A percentile compares a stretch with the other conserved stretches of the same genome.
Conservation (phyloP, 352 stramenopile genomes). For the Globisporangium mamillatum region DNA sequence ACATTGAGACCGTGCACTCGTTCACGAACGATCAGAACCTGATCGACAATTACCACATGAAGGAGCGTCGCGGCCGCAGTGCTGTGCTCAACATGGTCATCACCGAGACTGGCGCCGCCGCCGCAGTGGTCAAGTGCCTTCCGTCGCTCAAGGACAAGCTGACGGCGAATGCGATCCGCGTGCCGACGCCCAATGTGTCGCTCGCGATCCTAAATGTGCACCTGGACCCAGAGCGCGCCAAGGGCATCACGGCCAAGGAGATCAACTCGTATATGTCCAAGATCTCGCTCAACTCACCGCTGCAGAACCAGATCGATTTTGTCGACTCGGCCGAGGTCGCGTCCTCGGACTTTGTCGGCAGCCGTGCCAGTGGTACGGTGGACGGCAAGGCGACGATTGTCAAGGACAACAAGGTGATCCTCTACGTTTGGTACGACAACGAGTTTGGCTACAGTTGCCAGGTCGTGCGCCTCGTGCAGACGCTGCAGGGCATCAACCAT, state of each 20-base stretch:
- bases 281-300: constrained; percentile 75
- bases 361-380: constrained; percentile 66
- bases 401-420: constrained; percentile 77
- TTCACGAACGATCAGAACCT: constrained; percentile 91
- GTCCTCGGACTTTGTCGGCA: constrained; percentile 83
- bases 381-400: constrained; percentile 87
- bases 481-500: constrained; percentile 77
- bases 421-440: constrained; percentile 92
- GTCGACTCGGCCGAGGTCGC: constrained; percentile 81
- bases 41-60: constrained; percentile 89
- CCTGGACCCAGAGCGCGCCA: constrained; percentile 77
- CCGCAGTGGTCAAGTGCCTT: constrained; percentile 86
- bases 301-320: constrained; percentile 90
- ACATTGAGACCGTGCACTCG: constrained; percentile 89
- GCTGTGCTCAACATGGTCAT: constrained; percentile 90
- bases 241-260: constrained; percentile 59
- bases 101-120: constrained; percentile 81
- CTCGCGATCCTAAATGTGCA: constrained; percentile 96
- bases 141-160: constrained; percentile 96
- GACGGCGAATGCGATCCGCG: constrained; percentile 98
- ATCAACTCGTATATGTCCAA: constrained; percentile 81
- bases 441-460: constrained; percentile 89
- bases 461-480: constrained; percentile 79
- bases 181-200: constrained; percentile 98
- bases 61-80: constrained; percentile 82